phyloP scores from a whole-genome alignment of 192 early-diverging fungal genomes.

The Spizellomyces sp. region DNA sequence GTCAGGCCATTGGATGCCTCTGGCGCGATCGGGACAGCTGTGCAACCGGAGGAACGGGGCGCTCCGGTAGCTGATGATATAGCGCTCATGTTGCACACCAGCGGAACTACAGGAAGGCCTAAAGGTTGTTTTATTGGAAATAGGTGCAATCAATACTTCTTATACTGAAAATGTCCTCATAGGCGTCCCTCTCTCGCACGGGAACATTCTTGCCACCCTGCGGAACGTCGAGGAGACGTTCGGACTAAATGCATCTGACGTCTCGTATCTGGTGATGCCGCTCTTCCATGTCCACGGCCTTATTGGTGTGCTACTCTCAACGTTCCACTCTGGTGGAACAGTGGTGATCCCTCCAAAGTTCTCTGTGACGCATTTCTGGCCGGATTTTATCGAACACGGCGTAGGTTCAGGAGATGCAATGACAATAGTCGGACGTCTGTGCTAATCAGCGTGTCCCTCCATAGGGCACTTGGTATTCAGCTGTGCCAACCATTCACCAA shows the following conservation, averaged over 20 bases:
- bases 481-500: constrained; percentile 86
- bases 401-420: constrained; percentile 2
- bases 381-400: constrained; percentile 60
- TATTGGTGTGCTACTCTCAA: constrained; percentile 71
- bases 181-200: constrained; percentile 81
- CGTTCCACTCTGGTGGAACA: constrained; percentile 69
- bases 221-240: constrained; percentile 75
- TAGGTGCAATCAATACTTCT: neutral
- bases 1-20: constrained; percentile 4
- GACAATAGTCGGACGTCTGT: constrained; percentile 12
- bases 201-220: constrained; percentile 72
- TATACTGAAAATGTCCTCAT: constrained; percentile 49
- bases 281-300: constrained; percentile 87
- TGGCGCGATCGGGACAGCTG: constrained; percentile 15
- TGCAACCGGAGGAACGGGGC: constrained; percentile 14
- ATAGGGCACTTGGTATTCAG: constrained; percentile 42
- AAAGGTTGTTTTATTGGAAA: constrained; percentile 11
- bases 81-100: constrained; percentile 78
- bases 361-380: constrained; percentile 74
- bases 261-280: constrained; percentile 80
- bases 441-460: constrained; percentile 10
- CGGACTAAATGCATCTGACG: constrained; percentile 57
- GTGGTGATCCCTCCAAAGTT: constrained; percentile 73
- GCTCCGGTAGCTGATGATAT: constrained; percentile 48
- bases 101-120: constrained; percentile 59